Percentiles rank a stretch among this genome's conserved stretches.
Evolutionary conservation across 2,329 filamentous ascomycete species (phyloP).

Genomic region (Fusarium temperatum): DNA sequence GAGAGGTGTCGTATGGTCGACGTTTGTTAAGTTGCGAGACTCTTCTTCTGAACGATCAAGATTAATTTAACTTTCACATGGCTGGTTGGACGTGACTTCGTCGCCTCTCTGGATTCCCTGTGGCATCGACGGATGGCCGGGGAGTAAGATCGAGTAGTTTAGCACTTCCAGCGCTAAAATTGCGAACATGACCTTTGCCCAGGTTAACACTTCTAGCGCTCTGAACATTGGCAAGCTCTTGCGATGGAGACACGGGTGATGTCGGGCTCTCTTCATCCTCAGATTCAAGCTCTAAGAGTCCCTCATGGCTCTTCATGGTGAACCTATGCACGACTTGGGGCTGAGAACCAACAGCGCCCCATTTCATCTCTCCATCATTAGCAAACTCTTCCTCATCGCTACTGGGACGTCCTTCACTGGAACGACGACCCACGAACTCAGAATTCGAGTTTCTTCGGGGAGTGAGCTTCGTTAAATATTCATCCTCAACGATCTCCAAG

Average conservation of each 20-base stretch:
- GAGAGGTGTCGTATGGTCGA: constrained; percentile 24
- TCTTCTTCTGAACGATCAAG: constrained; percentile 35
- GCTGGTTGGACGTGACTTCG: constrained; percentile 32
- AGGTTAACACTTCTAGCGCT: constrained; percentile 78
- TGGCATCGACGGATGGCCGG: constrained; percentile 62
- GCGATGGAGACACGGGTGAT: constrained; percentile 43
- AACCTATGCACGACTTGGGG: constrained; percentile 69
- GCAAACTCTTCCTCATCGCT: constrained; percentile 65
- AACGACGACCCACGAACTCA: constrained; percentile 51
- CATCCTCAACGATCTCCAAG: constrained; percentile 70
- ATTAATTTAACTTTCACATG: constrained; percentile 30
- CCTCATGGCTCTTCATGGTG: constrained; percentile 62
- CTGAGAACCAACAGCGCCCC: constrained; percentile 60
- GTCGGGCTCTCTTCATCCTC: constrained; percentile 46
- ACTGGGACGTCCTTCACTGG: constrained; percentile 62
- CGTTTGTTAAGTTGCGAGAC: constrained; percentile 18
- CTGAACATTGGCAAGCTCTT: constrained; percentile 56
- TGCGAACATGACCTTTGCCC: constrained; percentile 71
- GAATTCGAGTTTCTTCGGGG: constrained; percentile 40
- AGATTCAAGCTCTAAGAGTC: constrained; percentile 56
- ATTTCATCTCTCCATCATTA: constrained; percentile 57
- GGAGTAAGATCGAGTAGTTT: constrained; percentile 75
- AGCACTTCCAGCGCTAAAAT: constrained; percentile 81
- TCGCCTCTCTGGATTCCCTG: constrained; percentile 48
- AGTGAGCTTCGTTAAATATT: constrained; percentile 70